A percentile compares a stretch with the other conserved stretches of the same genome.
Evolutionary conservation across 2,329 filamentous ascomycete species (phyloP).

Genomic region (Aureobasidium sp.): DNA sequence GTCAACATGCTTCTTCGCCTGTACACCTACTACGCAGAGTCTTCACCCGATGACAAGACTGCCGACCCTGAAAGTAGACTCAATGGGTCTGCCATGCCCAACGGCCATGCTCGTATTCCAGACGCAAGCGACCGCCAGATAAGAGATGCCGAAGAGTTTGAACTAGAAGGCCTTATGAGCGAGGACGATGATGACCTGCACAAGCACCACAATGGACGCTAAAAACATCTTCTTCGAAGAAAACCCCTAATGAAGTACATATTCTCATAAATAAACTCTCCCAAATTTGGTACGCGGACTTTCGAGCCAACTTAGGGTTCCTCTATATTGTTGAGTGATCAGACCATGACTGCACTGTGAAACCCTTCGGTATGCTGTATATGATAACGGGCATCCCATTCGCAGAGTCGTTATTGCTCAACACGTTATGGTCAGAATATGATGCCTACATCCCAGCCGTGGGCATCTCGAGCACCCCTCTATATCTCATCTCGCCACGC

Average conservation of each 20-base stretch:
- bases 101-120: conserved; percentile 41
- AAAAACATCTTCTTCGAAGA: neutral
- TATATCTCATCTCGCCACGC: conserved; percentile 39
- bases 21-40: conserved; percentile 61
- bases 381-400: too few relatives aligned
- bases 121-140: conserved; percentile 48
- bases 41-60: conserved; percentile 31
- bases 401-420: too few relatives aligned
- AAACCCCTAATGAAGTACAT: neutral
- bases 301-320: too few relatives aligned
- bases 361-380: too few relatives aligned
- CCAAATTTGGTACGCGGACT: too few relatives aligned
- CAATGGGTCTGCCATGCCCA: conserved; percentile 27
- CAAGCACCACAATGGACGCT: neutral
- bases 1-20: conserved; percentile 77
- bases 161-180: conserved; percentile 82
- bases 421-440: too few relatives aligned
- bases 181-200: conserved; percentile 64
- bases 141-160: conserved; percentile 83
- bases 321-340: neutral
- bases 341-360: neutral
- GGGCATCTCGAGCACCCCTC: conserved; percentile 31
- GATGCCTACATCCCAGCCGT: neutral
- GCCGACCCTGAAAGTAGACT: conserved; percentile 26
- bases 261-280: neutral